A percentile compares a stretch with the other conserved stretches of the same genome.
phyloP scores from a whole-genome alignment of 352 stramenopile species.

The Aphanomyces astaci region DNA sequence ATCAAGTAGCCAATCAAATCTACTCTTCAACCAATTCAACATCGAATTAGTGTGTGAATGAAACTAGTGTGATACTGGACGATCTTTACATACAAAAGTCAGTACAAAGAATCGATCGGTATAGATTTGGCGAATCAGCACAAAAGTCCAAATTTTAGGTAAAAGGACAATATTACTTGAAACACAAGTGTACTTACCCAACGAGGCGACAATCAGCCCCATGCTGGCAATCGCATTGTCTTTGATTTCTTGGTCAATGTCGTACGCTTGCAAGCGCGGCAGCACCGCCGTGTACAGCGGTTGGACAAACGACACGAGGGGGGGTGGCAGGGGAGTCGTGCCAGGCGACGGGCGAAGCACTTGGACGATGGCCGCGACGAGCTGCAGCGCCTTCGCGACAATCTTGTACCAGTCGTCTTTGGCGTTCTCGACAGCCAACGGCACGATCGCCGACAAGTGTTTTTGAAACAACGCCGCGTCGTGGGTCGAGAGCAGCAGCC shows the following conservation, averaged over 20 bases:
- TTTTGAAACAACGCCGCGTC: conserved; percentile 64
- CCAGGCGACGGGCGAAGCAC: conserved; percentile 54
- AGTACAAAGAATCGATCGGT: no score
- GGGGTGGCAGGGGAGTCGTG: conserved; percentile 31
- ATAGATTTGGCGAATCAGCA: no score
- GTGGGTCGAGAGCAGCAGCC: conserved; percentile 89
- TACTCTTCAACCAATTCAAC: no score
- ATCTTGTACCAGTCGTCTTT: conserved; percentile 99
- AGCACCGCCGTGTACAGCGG: conserved; percentile 90
- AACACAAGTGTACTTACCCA: no score
- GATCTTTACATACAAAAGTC: no score
- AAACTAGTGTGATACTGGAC: no score
- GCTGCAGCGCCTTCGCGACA: conserved; percentile 89
- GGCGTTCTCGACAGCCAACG: conserved; percentile 82
- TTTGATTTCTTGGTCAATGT: conserved; percentile 99
- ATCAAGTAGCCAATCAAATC: no score
- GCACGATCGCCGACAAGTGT: conserved; percentile 74
- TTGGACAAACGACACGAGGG: conserved; percentile 44
- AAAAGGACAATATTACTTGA: background rate
- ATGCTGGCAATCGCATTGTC: conserved; percentile 92
- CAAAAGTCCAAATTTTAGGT: conserved; percentile 28
- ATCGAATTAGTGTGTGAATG: no score
- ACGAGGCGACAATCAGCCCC: conserved; percentile 75
- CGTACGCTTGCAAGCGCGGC: conserved; percentile 90
- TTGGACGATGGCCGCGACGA: conserved; percentile 87